A percentile compares a stretch with the other conserved stretches of the same genome.
Conservation (phyloP, 129 eudicot species). For the Chrysanthemum seticuspe region DNA sequence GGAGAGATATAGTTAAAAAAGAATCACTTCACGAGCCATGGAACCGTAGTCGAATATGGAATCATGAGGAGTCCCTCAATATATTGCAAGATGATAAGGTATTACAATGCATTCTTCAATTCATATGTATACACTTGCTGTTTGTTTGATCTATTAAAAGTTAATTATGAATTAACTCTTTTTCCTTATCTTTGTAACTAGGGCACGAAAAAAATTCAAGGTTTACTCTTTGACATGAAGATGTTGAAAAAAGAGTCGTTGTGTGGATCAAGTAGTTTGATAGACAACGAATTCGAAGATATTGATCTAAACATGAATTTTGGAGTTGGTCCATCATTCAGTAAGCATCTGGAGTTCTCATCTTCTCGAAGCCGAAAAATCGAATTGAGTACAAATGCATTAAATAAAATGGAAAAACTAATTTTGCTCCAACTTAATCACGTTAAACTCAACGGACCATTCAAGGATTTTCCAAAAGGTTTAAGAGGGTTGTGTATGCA, state of each 20-base stretch:
- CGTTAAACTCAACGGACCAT: conserved; percentile 15
- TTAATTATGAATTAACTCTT: background rate
- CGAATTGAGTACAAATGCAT: conserved; percentile 5
- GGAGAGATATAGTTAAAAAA: conserved; percentile 28
- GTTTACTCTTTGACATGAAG: conserved; percentile 15
- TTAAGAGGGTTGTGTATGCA: conserved; percentile 31
- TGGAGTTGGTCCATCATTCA: background rate
- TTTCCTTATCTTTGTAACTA: background rate
- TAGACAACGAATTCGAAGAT: background rate
- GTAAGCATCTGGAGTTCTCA: background rate
- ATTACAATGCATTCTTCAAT: background rate
- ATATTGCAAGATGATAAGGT: conserved; percentile 27
- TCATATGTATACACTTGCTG: background rate
- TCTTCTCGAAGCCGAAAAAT: background rate
- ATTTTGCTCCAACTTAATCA: conserved; percentile 26
- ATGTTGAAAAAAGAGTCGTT: background rate
- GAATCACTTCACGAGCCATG: conserved; percentile 31
- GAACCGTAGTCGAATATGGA: conserved; percentile 25
- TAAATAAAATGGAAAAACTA: conserved; percentile 18
- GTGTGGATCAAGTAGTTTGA: background rate
- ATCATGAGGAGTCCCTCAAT: conserved; percentile 9
- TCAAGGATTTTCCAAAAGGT: conserved; percentile 18
- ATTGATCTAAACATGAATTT: background rate
- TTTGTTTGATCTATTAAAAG: background rate
- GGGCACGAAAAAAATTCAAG: conserved; percentile 12